Evolutionary conservation across 345 rosid species (phyloP).

Genomic region (Punica granatum): DNA sequence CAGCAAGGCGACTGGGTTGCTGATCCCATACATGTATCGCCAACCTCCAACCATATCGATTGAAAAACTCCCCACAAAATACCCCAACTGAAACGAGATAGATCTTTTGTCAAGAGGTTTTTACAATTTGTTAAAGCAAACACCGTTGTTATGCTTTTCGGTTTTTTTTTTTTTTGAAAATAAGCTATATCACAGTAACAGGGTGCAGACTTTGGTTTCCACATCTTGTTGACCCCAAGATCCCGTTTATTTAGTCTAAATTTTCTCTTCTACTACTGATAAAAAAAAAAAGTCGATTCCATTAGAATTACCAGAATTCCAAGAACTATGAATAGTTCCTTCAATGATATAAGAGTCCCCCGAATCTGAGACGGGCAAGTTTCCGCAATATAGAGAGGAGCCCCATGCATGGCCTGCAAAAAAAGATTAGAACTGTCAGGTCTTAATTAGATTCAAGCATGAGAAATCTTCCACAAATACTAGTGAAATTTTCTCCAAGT

Average conservation of each 20-base stretch:
- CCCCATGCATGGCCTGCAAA: slow-evolving; percentile 95
- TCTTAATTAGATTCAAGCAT: background rate
- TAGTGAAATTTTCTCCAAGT: background rate
- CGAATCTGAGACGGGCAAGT: slow-evolving; percentile 97
- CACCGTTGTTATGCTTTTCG: no score
- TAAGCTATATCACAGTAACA: background rate
- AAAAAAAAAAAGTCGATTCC: background rate
- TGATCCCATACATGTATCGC: slow-evolving; percentile 85
- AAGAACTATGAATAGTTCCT: slow-evolving; percentile 84
- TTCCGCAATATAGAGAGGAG: slow-evolving; percentile 95
- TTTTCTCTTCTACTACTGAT: background rate
- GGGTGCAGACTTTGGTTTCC: background rate
- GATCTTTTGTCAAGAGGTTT: background rate
- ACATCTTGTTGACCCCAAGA: background rate
- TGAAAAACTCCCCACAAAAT: slow-evolving; percentile 76
- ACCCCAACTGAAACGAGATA: slow-evolving; percentile 55
- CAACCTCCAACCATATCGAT: slow-evolving; percentile 84
- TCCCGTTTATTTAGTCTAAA: background rate
- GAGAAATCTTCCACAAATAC: background rate
- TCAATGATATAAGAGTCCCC: slow-evolving; percentile 86
- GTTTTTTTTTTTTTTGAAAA: background rate
- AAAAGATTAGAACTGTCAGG: slow-evolving; percentile 10
- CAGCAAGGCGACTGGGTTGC: slow-evolving; percentile 56
- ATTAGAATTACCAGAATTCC: slow-evolving; percentile 73
- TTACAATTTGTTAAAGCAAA: background rate